Base-by-base conservation (phyloP, 2,329 filamentous ascomycete genomes). In the Exophiala bonariae region DNA sequence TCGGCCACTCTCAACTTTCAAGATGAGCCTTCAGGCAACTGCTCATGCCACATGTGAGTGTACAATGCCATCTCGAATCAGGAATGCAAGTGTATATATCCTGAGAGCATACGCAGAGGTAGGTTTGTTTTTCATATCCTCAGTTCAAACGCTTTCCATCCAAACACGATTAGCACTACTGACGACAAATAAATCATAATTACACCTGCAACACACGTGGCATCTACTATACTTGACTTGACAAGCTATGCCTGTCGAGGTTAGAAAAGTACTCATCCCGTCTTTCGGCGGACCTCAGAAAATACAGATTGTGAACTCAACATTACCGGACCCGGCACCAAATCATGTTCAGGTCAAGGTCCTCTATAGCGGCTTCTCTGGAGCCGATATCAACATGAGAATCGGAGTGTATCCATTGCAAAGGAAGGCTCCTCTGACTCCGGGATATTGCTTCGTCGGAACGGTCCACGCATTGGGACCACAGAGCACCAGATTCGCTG, bases 321-420 rank as follows among this genome's bases (percentile, higher is more conserved):
- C 65, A 4, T 67, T 72, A 34, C 44, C 66, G 1, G 59, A 70
- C 4, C 75, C 76, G 16, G 58, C 64, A 10, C 62, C 67, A 7
- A 59, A 67, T 20, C 63, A 79, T 45, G 74, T 77, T 19, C 75
- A 74, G 41, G 64, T 76, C 47, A 67, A 70, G 40, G 69, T 76
- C 48, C 57, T 74, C 44, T 76, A 76, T 61, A 59, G 73, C 2
- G 71, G 72, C 40, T 76, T 78, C 61, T 66, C 67, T 1, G 75
- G 75, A 28, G 60, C 66, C 49, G 75, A 78, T 56, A 67, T 77
- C 59, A 69, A 71, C 52, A 78, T 78, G 75, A 70, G 75, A 17
- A 60, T 67, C 16, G 75, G 75, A 45, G 54, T 52, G n/a, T 78
- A 78, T 51, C 74, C 73, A 1, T 53, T 72, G 45, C 73, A 76